These are phyloP conservation scores for Neurospora sp. DNA, from an alignment of 495 filamentous ascomycete genomes.

Conservation along the genomic window DNA sequence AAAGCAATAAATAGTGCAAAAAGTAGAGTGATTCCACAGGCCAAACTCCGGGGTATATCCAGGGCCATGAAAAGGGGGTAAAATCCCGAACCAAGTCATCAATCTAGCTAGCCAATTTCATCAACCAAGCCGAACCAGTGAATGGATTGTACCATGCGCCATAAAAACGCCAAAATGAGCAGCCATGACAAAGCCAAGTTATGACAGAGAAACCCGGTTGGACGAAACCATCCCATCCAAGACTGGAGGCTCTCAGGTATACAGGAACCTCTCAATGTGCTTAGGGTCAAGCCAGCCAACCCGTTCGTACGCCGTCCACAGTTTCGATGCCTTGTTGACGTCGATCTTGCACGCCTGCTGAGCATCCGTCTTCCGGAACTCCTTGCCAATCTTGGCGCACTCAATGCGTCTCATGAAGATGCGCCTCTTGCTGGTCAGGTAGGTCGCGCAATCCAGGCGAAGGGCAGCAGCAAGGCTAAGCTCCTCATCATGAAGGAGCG, in stretches of 20 bases:
- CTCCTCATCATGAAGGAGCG: constrained; percentile 74
- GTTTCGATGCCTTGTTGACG: constrained; percentile 94
- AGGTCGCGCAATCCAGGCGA: constrained; percentile 79
- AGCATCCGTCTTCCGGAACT: constrained; percentile 95
- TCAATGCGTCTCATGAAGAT: constrained; percentile 76
- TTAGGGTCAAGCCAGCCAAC: constrained; percentile 75
- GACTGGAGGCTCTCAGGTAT: constrained; percentile 5
- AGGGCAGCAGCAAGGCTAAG: constrained; percentile 67
- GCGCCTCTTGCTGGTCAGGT: constrained; percentile 88
- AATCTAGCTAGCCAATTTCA: background rate
- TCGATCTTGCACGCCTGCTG: constrained; percentile 97
- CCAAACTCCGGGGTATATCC: background rate
- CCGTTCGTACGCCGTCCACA: constrained; percentile 85
- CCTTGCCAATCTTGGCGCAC: constrained; percentile 59
- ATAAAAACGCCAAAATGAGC: background rate
- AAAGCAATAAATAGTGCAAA: background rate
- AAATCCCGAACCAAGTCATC: background rate
- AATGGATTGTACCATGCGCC: background rate
- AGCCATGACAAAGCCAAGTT: background rate
- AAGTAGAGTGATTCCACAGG: background rate
- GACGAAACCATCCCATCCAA: constrained; percentile 1
- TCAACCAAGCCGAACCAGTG: background rate
- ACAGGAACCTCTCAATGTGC: constrained; percentile 45
- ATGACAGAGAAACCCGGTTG: constrained; percentile 3
- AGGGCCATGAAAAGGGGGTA: background rate